Evolutionary conservation across 345 rosid genomes (phyloP), one percentile per base, ranked within the genome.

Genomic region (Citrus sinensis): DNA sequence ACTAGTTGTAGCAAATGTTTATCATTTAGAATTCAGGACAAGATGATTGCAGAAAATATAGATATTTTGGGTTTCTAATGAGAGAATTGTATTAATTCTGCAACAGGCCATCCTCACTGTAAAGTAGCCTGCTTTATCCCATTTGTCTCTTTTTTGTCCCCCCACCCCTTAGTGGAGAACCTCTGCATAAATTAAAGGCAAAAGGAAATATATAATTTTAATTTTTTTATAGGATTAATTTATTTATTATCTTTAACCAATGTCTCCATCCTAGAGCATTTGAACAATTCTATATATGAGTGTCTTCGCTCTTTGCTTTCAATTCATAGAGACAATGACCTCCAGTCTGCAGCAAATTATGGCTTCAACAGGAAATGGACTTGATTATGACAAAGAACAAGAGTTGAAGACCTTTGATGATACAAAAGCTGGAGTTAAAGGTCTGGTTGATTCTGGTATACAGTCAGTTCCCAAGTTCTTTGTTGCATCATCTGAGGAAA

Each of bases 391-490:
- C 20, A 70, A 70, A 25, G 61, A 70, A 70, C 54, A 51, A 27
- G 39, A 27, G 7, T 51, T 70, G 61, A 49, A 51, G 39, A 60
- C 61, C 37, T 70, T 70, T 29, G 74, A 70, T 58, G 11, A 51
- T 51, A 40, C 74, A 49, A 29, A 70, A 49, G 74, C 60, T 19
- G 73, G 59, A 29, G 61, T 51, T 51, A 51, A 70, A 70, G 60
- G 61, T 49, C 74, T 70, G 20, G 40, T 51, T 49, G 74, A 70
- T 51, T 27, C 60, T 1, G 60, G 61, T 22, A 70, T 70, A 49
- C 39, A 51, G 54, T 27, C 60, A 49, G 54, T 29, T 22, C 74
- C 74, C 39, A 27, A 29, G 74, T 70, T 51, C 73, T 70, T 29
- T 49, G 74, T 70, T 17, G 61, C 74, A 51, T 39, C 74, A 29